These are phyloP conservation scores for Termitomyces sp. DNA, from an alignment of 768 basidiomycete species.

Conservation along the genomic window DNA sequence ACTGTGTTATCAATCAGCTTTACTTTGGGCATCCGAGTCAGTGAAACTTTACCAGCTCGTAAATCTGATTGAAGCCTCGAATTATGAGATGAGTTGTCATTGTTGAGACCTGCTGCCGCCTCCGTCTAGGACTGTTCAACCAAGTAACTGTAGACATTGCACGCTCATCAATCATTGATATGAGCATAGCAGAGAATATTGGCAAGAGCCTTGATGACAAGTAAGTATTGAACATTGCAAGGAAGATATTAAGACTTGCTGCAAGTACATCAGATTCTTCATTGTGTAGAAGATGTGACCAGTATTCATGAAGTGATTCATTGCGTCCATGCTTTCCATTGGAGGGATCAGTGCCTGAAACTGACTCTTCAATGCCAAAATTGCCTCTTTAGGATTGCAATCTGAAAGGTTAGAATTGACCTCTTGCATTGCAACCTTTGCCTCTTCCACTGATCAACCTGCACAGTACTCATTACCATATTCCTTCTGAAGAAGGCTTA, in stretches of 20 bases:
- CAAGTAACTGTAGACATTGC: slow-evolving; percentile 17
- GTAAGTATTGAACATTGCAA: neutral
- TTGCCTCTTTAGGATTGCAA: neutral
- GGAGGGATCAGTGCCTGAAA: neutral
- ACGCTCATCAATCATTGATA: slow-evolving; percentile 17
- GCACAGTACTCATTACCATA: too few relatives aligned
- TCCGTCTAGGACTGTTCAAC: slow-evolving; percentile 14
- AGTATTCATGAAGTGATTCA: neutral
- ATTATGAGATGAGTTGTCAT: neutral
- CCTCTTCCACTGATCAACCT: too few relatives aligned
- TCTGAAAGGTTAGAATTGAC: slow-evolving; percentile 5
- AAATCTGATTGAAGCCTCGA: neutral
- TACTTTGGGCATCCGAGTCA: neutral
- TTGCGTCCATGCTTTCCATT: neutral
- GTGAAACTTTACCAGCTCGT: neutral
- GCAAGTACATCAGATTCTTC: neutral
- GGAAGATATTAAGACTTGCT: neutral
- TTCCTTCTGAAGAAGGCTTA: too few relatives aligned
- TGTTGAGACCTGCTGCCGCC: slow-evolving; percentile 9
- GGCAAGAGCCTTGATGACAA: neutral
- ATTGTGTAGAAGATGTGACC: neutral
- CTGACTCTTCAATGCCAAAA: neutral
- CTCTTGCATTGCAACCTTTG: neutral
- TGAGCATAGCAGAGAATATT: slow-evolving; percentile 1
- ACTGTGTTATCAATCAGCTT: neutral